phyloP scores from a whole-genome alignment of 2,329 filamentous ascomycete genomes.

The Apiospora phragmitis region DNA sequence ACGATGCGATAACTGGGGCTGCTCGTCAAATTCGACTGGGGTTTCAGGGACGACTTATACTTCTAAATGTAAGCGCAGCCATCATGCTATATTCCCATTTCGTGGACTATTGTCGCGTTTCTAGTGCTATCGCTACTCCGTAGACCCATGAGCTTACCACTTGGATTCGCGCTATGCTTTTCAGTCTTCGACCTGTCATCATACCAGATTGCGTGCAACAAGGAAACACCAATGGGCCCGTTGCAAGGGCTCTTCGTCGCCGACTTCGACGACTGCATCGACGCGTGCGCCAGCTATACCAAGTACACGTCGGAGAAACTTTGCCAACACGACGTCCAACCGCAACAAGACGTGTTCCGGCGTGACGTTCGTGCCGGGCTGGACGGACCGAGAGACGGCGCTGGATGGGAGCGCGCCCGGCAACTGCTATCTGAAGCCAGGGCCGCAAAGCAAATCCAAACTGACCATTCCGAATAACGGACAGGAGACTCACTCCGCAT shows the following conservation, averaged over 20 bases:
- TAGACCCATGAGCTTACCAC: conserved; percentile 15
- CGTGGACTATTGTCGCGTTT: background rate
- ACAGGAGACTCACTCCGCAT: conserved; percentile 37
- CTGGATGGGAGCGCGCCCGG: conserved; percentile 36
- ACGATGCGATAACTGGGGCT: conserved; percentile 20
- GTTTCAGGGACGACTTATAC: conserved; percentile 41
- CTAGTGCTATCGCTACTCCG: background rate
- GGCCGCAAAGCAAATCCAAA: conserved; percentile 31
- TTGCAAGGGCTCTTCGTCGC: conserved; percentile 43
- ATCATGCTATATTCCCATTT: background rate
- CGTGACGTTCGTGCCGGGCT: conserved; percentile 44
- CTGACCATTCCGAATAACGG: conserved; percentile 35
- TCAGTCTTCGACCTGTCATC: conserved; percentile 37
- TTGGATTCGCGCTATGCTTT: background rate
- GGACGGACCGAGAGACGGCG: conserved; percentile 40
- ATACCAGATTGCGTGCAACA: conserved; percentile 46
- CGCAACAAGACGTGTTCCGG: conserved; percentile 38
- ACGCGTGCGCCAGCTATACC: conserved; percentile 45
- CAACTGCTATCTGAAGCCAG: conserved; percentile 47
- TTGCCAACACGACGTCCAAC: conserved; percentile 25
- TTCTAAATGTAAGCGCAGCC: conserved; percentile 33
- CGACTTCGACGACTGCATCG: conserved; percentile 47
- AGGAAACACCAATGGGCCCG: conserved; percentile 38
- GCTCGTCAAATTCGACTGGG: conserved; percentile 34
- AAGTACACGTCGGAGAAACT: conserved; percentile 28